Evolutionary conservation across 805 yeast genomes (phyloP).

Genomic region (Saccharomycopsis malanga): DNA sequence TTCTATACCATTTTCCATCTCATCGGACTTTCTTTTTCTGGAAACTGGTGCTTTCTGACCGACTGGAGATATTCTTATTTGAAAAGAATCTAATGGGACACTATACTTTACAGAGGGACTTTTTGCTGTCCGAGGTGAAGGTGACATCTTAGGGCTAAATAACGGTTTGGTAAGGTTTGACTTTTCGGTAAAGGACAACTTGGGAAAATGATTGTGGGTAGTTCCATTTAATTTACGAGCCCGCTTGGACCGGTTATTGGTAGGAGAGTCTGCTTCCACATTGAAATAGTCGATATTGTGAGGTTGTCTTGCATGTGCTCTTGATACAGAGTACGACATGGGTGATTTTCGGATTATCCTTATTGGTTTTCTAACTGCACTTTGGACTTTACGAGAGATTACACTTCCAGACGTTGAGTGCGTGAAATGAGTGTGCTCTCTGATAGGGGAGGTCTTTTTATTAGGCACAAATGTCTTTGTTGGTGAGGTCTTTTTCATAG

Average conservation of each 20-base stretch:
- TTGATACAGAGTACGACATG: neutral
- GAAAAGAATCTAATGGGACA: neutral
- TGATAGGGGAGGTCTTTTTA: no score
- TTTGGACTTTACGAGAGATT: conserved; percentile 8
- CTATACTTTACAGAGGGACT: conserved; percentile 5
- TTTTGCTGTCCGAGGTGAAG: neutral
- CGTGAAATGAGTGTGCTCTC: no score
- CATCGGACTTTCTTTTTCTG: no score
- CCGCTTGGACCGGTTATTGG: no score
- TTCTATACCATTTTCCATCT: no score
- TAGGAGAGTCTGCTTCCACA: conserved; percentile 4
- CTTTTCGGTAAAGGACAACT: neutral
- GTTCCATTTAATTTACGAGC: no score
- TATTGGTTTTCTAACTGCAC: neutral
- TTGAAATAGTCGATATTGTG: neutral
- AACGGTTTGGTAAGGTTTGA: neutral
- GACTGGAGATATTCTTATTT: no score
- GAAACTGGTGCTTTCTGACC: no score
- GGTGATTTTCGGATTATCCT: neutral
- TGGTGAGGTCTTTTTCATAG: neutral
- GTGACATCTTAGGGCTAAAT: no score
- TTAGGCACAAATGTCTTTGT: no score
- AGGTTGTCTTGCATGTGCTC: neutral
- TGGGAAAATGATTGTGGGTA: neutral
- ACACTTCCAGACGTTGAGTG: neutral